phyloP scores from a whole-genome alignment of 257 asterid genomes.

The Ajuga chamaepitys region DNA sequence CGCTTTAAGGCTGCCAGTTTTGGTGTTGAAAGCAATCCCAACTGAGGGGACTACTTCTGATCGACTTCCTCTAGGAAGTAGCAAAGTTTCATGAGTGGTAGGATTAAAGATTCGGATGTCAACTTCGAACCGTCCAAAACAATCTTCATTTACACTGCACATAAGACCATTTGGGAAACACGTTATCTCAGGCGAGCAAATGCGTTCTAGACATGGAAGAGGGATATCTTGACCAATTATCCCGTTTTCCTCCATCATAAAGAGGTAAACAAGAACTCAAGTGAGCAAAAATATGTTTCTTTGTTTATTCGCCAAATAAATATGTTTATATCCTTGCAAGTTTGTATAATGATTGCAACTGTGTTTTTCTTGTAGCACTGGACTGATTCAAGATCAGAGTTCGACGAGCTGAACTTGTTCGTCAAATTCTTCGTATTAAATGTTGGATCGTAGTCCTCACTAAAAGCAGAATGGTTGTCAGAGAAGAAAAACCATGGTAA shows the following conservation, averaged over 20 bases:
- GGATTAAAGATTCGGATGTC: conserved; percentile 19
- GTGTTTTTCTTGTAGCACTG: background rate
- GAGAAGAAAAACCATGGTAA: conserved; percentile 2
- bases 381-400: background rate
- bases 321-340: background rate
- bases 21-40: conserved; percentile 21
- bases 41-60: background rate
- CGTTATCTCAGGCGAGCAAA: conserved; percentile 5
- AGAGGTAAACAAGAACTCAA: too few species aligned
- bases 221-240: conserved; percentile 1
- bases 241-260: conserved; percentile 22
- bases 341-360: background rate
- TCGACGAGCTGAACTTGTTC: background rate
- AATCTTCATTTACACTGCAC: conserved; percentile 12
- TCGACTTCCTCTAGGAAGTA: conserved; percentile 20
- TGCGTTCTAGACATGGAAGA: conserved; percentile 4
- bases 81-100: background rate
- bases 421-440: background rate
- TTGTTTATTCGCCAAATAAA: too few species aligned
- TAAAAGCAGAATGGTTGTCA: background rate
- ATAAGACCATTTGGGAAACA: conserved; percentile 26
- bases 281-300: too few species aligned
- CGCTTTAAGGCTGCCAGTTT: conserved; percentile 1
- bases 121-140: background rate
- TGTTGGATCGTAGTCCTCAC: background rate